A percentile compares a stretch with the other conserved stretches of the same genome.
Conservation (phyloP, 371 early-diverging fungal genomes). For the Massospora cicadina region DNA sequence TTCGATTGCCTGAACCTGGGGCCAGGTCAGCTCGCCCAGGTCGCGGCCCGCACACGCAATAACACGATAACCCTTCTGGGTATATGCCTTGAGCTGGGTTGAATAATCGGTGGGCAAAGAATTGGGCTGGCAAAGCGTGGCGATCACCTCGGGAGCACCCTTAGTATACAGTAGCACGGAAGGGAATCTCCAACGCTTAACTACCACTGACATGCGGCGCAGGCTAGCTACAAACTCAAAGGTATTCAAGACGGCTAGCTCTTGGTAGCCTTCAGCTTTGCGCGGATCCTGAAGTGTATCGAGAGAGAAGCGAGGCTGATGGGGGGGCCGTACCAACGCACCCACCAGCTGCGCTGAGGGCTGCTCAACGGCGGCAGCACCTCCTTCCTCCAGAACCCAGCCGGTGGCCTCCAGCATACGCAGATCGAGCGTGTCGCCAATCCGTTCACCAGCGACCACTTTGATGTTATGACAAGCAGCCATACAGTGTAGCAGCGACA, state of each 20-base stretch:
- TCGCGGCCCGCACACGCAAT: slow-evolving; percentile 77
- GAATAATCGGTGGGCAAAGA: slow-evolving; percentile 73
- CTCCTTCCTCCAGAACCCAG: slow-evolving; percentile 79
- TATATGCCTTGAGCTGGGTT: slow-evolving; percentile 56
- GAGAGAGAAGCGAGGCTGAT: slow-evolving; percentile 22
- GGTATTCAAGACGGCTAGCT: slow-evolving; percentile 77
- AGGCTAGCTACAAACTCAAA: slow-evolving; percentile 91
- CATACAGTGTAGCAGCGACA: slow-evolving; percentile 24
- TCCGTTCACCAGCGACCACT: slow-evolving; percentile 64
- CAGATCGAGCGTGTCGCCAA: slow-evolving; percentile 97
- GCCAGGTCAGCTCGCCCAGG: slow-evolving; percentile 42
- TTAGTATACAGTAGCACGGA: slow-evolving; percentile 81
- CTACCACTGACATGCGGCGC: slow-evolving; percentile 91
- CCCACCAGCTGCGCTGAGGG: slow-evolving; percentile 13
- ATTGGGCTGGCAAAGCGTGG: slow-evolving; percentile 59
- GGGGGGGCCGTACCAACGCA: slow-evolving; percentile 72
- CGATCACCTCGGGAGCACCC: slow-evolving; percentile 85
- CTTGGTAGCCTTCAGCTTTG: slow-evolving; percentile 21
- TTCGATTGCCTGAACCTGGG: slow-evolving; percentile 57
- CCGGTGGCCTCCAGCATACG: slow-evolving; percentile 96
- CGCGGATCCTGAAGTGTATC: background rate
- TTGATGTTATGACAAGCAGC: slow-evolving; percentile 95
- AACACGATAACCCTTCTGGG: slow-evolving; percentile 90
- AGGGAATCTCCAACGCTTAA: slow-evolving; percentile 40
- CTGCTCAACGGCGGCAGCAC: background rate